A percentile compares a stretch with the other conserved stretches of the same genome.
Conservation (phyloP, 768 basidiomycete species). For the Hortiboletus campestris region DNA sequence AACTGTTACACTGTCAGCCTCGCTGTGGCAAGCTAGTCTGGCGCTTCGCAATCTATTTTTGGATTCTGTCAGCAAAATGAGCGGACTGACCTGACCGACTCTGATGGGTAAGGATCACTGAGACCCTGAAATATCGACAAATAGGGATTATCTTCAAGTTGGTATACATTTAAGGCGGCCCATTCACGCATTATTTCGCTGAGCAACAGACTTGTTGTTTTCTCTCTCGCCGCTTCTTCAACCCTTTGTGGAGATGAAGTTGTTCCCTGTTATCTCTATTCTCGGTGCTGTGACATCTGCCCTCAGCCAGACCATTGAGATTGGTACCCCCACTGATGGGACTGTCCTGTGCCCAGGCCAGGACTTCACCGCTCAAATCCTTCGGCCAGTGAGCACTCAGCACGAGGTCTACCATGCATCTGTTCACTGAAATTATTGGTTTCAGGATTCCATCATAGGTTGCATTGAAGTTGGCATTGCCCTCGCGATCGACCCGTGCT, state of each 20-base stretch:
- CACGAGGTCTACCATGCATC: not conserved
- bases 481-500: constrained; percentile 22
- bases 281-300: constrained; percentile 3
- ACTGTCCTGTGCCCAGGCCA: constrained; percentile 15
- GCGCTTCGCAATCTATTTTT: too few species aligned
- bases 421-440: not conserved
- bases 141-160: too few species aligned
- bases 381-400: constrained; percentile 19
- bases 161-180: not conserved
- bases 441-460: constrained; percentile 17
- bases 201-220: not conserved
- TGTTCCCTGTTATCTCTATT: not conserved
- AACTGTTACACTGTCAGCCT: too few species aligned
- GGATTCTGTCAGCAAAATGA: too few species aligned
- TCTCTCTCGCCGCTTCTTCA: not conserved
- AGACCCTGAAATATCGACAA: too few species aligned
- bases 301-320: constrained; percentile 29
- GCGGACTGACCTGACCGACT: too few species aligned
- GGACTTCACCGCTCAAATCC: constrained; percentile 18
- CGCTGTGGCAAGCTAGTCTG: too few species aligned
- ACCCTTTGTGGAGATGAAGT: constrained; percentile 10
- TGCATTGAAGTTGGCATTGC: constrained; percentile 32
- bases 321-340: constrained; percentile 24
- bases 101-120: too few species aligned
- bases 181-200: not conserved